Evolutionary conservation across 2,329 filamentous ascomycete genomes (phyloP).

Genomic region (Botrytis medusae): DNA sequence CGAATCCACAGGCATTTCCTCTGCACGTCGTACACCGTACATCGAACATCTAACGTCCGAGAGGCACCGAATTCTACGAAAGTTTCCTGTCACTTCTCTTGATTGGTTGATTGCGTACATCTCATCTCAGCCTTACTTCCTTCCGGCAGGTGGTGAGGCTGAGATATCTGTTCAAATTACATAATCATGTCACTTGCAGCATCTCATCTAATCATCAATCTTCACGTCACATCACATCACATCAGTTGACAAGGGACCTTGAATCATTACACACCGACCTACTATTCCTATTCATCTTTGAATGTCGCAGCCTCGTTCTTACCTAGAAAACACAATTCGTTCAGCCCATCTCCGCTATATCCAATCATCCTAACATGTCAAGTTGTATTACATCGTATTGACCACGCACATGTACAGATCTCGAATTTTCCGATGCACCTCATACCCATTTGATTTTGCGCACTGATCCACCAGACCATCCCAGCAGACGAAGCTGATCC

Average conservation of each 20-base stretch:
- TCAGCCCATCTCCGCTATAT: not conserved
- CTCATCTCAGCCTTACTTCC: not conserved
- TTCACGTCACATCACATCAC: not conserved
- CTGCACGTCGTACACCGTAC: not conserved
- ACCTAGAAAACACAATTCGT: not conserved
- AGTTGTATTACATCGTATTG: conserved; percentile 12
- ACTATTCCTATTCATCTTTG: no score
- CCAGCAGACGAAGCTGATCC: conserved; percentile 4
- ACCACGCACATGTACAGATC: conserved; percentile 12
- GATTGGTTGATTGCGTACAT: not conserved
- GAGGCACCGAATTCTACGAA: not conserved
- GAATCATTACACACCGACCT: not conserved
- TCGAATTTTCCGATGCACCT: conserved; percentile 7
- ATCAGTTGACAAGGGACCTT: not conserved
- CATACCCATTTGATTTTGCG: conserved; percentile 1
- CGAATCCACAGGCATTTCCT: not conserved
- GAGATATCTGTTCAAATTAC: not conserved
- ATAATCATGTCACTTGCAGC: not conserved
- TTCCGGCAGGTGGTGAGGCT: not conserved
- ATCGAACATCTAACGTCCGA: not conserved
- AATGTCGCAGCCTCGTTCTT: not conserved
- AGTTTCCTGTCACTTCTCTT: not conserved
- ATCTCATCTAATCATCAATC: not conserved
- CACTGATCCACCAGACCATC: conserved; percentile 22
- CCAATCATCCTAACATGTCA: not conserved